Base-by-base conservation (phyloP, 2,329 filamentous ascomycete species). In the Trichoderma pleuroti region DNA sequence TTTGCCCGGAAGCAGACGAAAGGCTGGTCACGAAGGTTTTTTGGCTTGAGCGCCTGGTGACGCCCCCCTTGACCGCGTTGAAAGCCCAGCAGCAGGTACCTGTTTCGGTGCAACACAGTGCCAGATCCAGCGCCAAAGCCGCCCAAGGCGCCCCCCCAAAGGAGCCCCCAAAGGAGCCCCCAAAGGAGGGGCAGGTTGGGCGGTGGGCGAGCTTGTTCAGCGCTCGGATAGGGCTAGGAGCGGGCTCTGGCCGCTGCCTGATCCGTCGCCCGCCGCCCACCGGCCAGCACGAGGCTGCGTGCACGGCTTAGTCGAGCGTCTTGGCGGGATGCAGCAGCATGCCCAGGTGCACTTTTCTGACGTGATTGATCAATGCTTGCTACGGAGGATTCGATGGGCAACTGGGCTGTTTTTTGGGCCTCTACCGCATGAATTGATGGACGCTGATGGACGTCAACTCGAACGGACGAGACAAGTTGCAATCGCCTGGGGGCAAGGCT, bases 1-100 rank as follows among this genome's bases (percentile, higher is more conserved):
- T 80, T 81, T 80, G 77, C 78, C 79, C 77, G 76, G 78, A 79
- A 75, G 77, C 74, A 78, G 77, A 79, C 76, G 76, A 79, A 75
- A 76, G 77, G 77, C 72, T 77, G 76, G 78, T 78, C 77, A 79
- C 78, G 76, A 80, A 79, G 78, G 77, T 78, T 72, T 72, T 80
- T 81, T 81, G 79, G 77, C 77, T 76, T 76, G 77, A 78, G 77
- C 76, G 77, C 74, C 72, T 75, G 73, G 76, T 77, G 76, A 78
- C 76, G 76, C 74, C 74, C 76, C 74, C 70, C 68, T 72, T 72
- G 71, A 64, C 70, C 63, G 70, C 68, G 70, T 71, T 68, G 26
- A 60, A 42, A 39, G 66, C 69, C 39, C 66, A 54, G n/a, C 54
- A 59, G 52, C 62, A 71, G 42, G 69, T 34, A 32, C 56, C 34